Evolutionary conservation across 1,284 basidiomycete genomes (phyloP), one percentile per base, ranked within the genome.

Genomic region (Naganishia liquefaciens): DNA sequence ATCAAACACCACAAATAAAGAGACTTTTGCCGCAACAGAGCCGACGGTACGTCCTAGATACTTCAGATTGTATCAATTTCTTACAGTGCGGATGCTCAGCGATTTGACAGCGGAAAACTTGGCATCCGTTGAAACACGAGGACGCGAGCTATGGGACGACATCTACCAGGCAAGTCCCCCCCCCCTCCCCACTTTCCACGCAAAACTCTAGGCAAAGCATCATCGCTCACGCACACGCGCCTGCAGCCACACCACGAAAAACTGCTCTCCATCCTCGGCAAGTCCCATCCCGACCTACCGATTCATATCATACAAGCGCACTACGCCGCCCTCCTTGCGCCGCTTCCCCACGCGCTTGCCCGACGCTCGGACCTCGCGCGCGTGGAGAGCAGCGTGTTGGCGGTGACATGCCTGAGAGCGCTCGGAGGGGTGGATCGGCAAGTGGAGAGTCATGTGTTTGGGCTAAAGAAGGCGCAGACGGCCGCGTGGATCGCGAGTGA

Each of bases 371-470:
- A 65, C 71, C 67, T 95, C 69, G 90, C 89, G 76, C 86, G 94
- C 64, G 85, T 91, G 27, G 78, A 95, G 71, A 90, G 91, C 50
- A 93, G 90, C 40, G 84, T 97, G 39, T 87, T 95, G 60, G 94
- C 91, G 47, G 88, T 92, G 64, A 88, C 93, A n/a, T 89, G 91
- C 68, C 84, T 99, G 60, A 87, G 95, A 67, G 88, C 93, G 9
- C 90, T 94, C 74, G 87, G 86, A 28, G 84, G 90, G 55, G 93
- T 97, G 63, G 92, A 87, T 19, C 91, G 93, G 9, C 95, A 98
- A 76, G 85, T 97, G 63, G 88, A 84, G 13, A 91, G 88, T 75
- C 95, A 99, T 77, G 88, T 93, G 49, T 96, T 93, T 79, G 95
- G 95, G 21, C 83, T 99, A 65, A 75, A 73, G 67, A 78, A 78